phyloP scores from a whole-genome alignment of 371 early-diverging fungal genomes.

The Rhizopus microsporus region DNA sequence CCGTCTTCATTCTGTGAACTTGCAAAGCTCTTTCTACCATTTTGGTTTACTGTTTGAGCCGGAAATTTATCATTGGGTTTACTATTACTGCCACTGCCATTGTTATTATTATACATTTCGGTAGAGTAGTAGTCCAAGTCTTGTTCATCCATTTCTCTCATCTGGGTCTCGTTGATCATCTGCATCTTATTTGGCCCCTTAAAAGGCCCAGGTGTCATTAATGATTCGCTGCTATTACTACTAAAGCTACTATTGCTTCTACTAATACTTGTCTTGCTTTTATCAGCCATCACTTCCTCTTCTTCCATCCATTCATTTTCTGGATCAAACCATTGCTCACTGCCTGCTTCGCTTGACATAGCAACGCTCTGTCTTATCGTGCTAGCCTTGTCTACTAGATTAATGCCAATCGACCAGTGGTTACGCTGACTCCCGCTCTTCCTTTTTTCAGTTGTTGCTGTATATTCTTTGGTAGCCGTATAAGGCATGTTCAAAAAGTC shows the following conservation, averaged over 20 bases:
- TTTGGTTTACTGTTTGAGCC: too few relatives aligned
- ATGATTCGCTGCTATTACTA: background rate
- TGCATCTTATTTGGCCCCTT: slow-evolving; percentile 20
- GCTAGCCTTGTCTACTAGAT: slow-evolving; percentile 14
- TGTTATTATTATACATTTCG: slow-evolving; percentile 2
- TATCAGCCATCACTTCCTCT: background rate
- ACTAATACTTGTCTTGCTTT: too few relatives aligned
- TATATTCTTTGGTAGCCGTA: background rate
- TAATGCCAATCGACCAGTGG: slow-evolving; percentile 37
- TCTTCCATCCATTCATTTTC: slow-evolving; percentile 22
- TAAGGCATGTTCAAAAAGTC: slow-evolving; percentile 2
- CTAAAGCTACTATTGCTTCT: too few relatives aligned
- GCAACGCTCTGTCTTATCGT: slow-evolving; percentile 16
- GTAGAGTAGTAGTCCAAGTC: slow-evolving; percentile 23
- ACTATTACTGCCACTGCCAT: too few relatives aligned
- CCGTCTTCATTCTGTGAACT: slow-evolving; percentile 4
- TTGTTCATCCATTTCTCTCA: background rate
- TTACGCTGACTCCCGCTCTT: slow-evolving; percentile 37
- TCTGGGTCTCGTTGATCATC: slow-evolving; percentile 12
- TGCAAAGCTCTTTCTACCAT: background rate
- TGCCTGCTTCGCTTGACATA: slow-evolving; percentile 14
- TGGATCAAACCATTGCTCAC: slow-evolving; percentile 33
- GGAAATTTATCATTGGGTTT: too few relatives aligned
- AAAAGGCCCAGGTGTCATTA: slow-evolving; percentile 11
- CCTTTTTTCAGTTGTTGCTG: slow-evolving; percentile 9